A percentile compares a stretch with the other conserved stretches of the same genome.
phyloP scores from a whole-genome alignment of 2,329 filamentous ascomycete species.

The Alternaria alternata region DNA sequence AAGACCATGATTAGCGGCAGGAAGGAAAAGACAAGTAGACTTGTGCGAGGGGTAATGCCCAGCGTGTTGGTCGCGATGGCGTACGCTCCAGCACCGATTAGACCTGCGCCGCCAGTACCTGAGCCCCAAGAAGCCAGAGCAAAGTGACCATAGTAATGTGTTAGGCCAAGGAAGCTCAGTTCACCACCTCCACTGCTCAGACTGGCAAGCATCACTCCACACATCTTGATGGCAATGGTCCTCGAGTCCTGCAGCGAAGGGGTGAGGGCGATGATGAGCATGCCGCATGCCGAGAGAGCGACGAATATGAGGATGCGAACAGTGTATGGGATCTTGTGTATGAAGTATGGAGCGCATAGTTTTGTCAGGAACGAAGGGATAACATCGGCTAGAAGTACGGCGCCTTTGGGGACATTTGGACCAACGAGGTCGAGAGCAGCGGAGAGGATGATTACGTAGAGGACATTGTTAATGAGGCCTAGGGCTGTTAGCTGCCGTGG shows the following conservation, averaged over 20 bases:
- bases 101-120: conserved; percentile 86
- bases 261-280: conserved; percentile 87
- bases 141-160: conserved; percentile 89
- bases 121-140: conserved; percentile 92
- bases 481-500: conserved; percentile 8
- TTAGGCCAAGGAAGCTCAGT: conserved; percentile 87
- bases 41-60: conserved; percentile 75
- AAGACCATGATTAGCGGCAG: conserved; percentile 83
- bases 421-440: conserved; percentile 95
- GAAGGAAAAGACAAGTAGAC: conserved; percentile 78
- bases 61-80: conserved; percentile 84
- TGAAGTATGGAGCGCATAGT: conserved; percentile 90
- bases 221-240: conserved; percentile 77
- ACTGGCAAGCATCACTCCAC: conserved; percentile 84
- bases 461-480: conserved; percentile 95
- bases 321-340: conserved; percentile 83
- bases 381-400: conserved; percentile 92
- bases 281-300: conserved; percentile 78
- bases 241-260: conserved; percentile 65
- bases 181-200: conserved; percentile 87
- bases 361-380: conserved; percentile 89
- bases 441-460: conserved; percentile 96
- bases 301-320: conserved; percentile 78
- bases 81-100: conserved; percentile 88
- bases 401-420: conserved; percentile 82